Percentiles rank a stretch among this genome's conserved stretches.
These are phyloP conservation scores for Fulvia fulva DNA, from an alignment of 2,329 filamentous ascomycete species.

Conservation along the genomic window DNA sequence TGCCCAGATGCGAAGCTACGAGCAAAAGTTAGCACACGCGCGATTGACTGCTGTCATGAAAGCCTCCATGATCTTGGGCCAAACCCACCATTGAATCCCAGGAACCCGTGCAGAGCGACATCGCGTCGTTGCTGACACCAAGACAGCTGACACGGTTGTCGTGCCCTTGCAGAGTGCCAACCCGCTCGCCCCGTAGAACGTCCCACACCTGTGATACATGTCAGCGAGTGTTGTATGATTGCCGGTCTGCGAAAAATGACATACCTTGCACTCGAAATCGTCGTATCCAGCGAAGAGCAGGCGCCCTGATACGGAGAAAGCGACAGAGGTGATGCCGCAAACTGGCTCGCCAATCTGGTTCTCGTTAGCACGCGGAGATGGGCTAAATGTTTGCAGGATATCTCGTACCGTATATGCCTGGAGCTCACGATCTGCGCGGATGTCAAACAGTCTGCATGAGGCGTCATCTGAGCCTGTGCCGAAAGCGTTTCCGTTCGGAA, in stretches of 20 bases:
- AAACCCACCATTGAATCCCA: slow-evolving; percentile 96
- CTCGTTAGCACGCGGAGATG: slow-evolving; percentile 16
- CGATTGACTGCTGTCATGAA: background rate
- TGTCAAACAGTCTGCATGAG: slow-evolving; percentile 95
- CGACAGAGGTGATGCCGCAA: slow-evolving; percentile 96
- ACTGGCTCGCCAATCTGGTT: slow-evolving; percentile 88
- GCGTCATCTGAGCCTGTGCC: slow-evolving; percentile 97
- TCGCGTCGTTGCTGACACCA: slow-evolving; percentile 97
- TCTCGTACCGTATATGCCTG: slow-evolving; percentile 61
- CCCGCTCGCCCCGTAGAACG: slow-evolving; percentile 90
- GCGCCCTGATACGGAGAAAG: slow-evolving; percentile 93
- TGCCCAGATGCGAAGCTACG: slow-evolving; percentile 52
- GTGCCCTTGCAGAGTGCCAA: slow-evolving; percentile 92
- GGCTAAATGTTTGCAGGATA: slow-evolving; percentile 10
- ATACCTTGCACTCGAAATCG: slow-evolving; percentile 99
- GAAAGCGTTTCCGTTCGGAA: slow-evolving; percentile 97
- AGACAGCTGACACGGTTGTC: slow-evolving; percentile 98
- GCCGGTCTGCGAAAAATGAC: background rate
- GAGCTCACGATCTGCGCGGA: slow-evolving; percentile 82
- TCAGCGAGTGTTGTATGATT: slow-evolving; percentile 4
- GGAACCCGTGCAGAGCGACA: slow-evolving; percentile 97
- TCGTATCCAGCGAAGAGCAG: slow-evolving; percentile 96
- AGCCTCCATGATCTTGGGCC: background rate
- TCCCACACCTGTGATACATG: slow-evolving; percentile 76
- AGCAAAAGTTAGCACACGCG: slow-evolving; percentile 18